A percentile compares a stretch with the other conserved stretches of the same genome.
Evolutionary conservation across 2,329 filamentous ascomycete genomes (phyloP).

Genomic region (Cytospora mali): DNA sequence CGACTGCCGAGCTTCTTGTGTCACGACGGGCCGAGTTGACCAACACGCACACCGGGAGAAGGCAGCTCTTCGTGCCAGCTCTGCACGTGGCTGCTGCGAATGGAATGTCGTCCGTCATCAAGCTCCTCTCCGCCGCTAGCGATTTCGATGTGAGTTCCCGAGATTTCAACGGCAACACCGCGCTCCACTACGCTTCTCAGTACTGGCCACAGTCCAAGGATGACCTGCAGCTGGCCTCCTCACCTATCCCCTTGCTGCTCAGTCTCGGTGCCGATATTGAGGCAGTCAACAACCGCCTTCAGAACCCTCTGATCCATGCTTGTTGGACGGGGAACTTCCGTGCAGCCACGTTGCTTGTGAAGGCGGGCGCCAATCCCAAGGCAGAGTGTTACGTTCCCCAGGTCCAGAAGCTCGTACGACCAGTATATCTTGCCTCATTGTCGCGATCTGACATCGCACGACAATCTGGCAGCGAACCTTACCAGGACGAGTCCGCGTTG

Average conservation of each 20-base stretch:
- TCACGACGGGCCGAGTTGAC: slow-evolving; percentile 31
- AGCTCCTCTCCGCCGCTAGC: slow-evolving; percentile 31
- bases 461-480: slow-evolving; percentile 29
- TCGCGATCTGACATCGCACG: slow-evolving; percentile 31
- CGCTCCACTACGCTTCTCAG: slow-evolving; percentile 32
- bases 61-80: slow-evolving; percentile 28
- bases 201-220: slow-evolving; percentile 26
- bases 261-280: slow-evolving; percentile 33
- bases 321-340: slow-evolving; percentile 33
- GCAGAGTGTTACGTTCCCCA: slow-evolving; percentile 1
- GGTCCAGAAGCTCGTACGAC: slow-evolving; percentile 23
- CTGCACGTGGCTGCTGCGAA: slow-evolving; percentile 33
- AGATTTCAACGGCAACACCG: slow-evolving; percentile 32
- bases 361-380: slow-evolving; percentile 32
- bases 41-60: slow-evolving; percentile 23
- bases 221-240: slow-evolving; percentile 21
- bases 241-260: slow-evolving; percentile 30
- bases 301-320: slow-evolving; percentile 32
- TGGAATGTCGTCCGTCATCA: slow-evolving; percentile 32
- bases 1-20: slow-evolving; percentile 33
- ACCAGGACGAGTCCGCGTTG: slow-evolving; percentile 30
- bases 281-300: slow-evolving; percentile 30
- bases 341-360: slow-evolving; percentile 33
- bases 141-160: slow-evolving; percentile 32
- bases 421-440: slow-evolving; percentile 32